A percentile compares a stretch with the other conserved stretches of the same genome.
These are phyloP conservation scores for Emergomyces africanus DNA, from an alignment of 2,329 filamentous ascomycete species.

Conservation along the genomic window DNA sequence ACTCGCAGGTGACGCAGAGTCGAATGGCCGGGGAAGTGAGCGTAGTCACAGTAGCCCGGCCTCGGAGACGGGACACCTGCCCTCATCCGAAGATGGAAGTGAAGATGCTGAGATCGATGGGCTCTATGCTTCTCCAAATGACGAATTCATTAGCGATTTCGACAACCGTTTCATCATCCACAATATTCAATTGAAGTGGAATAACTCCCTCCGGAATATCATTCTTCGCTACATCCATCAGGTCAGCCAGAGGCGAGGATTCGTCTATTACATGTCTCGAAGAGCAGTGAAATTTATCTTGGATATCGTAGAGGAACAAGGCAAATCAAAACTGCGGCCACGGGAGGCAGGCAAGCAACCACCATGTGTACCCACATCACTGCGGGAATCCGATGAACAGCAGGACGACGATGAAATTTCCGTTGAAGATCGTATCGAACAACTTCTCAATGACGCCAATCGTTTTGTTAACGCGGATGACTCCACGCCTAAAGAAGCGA, in stretches of 20 bases:
- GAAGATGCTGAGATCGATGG: constrained; percentile 40
- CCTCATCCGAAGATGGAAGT: constrained; percentile 42
- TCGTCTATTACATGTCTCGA: constrained; percentile 94
- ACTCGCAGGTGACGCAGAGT: constrained; percentile 18
- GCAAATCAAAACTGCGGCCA: constrained; percentile 49
- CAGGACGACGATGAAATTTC: constrained; percentile 50
- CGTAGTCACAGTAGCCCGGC: neutral
- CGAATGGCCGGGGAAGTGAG: constrained; percentile 39
- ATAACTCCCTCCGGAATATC: constrained; percentile 89
- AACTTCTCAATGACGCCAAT: constrained; percentile 71
- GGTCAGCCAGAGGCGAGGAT: constrained; percentile 87
- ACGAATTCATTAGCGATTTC: constrained; percentile 86
- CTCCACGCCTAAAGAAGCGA: constrained; percentile 24
- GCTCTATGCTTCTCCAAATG: constrained; percentile 54
- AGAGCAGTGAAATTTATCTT: constrained; percentile 95
- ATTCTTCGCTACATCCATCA: constrained; percentile 96
- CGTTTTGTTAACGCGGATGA: constrained; percentile 68
- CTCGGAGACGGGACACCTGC: constrained; percentile 14
- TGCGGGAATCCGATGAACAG: constrained; percentile 17
- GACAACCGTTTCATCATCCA: constrained; percentile 98
- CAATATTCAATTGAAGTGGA: constrained; percentile 97
- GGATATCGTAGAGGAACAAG: constrained; percentile 92
- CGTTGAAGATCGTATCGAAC: constrained; percentile 73
- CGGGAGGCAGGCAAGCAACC: constrained; percentile 12
- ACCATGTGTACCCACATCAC: constrained; percentile 3